Base-by-base conservation (phyloP, 768 basidiomycete species). In the Clitopilus passeckerianus region DNA sequence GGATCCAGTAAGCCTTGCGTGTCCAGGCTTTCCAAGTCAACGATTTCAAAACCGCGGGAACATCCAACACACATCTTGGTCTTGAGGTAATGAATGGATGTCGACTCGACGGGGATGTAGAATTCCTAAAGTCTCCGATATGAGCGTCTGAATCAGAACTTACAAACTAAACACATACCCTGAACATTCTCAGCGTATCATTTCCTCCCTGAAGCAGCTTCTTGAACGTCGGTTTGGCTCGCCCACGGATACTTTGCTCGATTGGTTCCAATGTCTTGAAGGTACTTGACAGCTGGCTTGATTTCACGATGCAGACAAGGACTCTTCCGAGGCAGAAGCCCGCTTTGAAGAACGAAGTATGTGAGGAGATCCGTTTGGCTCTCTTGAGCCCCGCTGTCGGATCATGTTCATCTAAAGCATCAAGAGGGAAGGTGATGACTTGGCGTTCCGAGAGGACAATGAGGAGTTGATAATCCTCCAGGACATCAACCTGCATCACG, bases 391-490 rank as follows among this genome's bases (percentile, higher is more conserved):
- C 95, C 1, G 91, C 88, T 72, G 89, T 84, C 0, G 96, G 94
- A 67, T 99, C 97, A 66, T 85, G 83, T 1, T 89, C 87, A 66
- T 97, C 93, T 43, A 99, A 78, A 6, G 93, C 89, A 22, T 99
- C 97, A 14, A 99, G 78, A 0, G 95, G 95, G 77, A 97, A 98
- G 0, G 96, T 97, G 54, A 96, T 87, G 5, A 98, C 97, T 70
- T 93, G 91, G 35, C 95, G 88, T 74, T 98, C 96, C 95, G 97
- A 94, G n/a, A 99, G 84, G n/a, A 98, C 96, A 59, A 99, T 90
- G 60, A 99, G 80, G 2, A 98, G 81, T 66, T 95, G 91, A 68
- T 95, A 97, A 59, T 97, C 94, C 72, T 98, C 96, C 58, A 99
- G 80, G 7, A 99, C 90, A 64, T 98, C 97, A 7, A 99, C 90